phyloP scores from a whole-genome alignment of 139 green algal species.

The Micractinium sp. region DNA sequence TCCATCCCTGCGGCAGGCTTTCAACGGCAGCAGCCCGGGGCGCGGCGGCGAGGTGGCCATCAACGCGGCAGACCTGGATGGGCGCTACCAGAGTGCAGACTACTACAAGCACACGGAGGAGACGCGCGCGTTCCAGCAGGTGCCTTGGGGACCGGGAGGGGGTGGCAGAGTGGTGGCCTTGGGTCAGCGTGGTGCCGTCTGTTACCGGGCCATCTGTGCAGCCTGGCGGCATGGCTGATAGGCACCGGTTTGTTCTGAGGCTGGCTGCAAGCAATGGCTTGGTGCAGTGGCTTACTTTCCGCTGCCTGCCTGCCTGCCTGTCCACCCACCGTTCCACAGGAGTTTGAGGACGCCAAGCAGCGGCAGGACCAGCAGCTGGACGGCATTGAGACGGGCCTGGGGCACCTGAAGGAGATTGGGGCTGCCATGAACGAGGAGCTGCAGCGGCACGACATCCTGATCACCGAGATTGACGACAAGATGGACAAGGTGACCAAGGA shows the following conservation, averaged over 20 bases:
- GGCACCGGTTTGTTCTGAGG: no score
- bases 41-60: conserved; percentile 34
- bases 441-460: conserved; percentile 78
- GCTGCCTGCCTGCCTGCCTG: background rate
- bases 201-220: no score
- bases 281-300: background rate
- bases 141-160: background rate
- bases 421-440: conserved; percentile 79
- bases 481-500: conserved; percentile 78
- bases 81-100: conserved; percentile 32
- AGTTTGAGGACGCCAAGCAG: conserved; percentile 66
- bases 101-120: conserved; percentile 71
- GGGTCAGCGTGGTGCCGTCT: no score
- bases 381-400: conserved; percentile 75
- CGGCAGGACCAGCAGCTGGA: conserved; percentile 82
- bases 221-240: no score
- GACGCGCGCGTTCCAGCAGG: conserved; percentile 62
- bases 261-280: no score
- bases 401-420: conserved; percentile 76
- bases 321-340: conserved; percentile 33
- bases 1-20: background rate
- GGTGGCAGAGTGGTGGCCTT: background rate
- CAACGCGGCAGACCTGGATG: conserved; percentile 18
- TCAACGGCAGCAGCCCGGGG: background rate
- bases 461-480: conserved; percentile 82